These are phyloP conservation scores for Amanita polypyramis DNA, from an alignment of 768 basidiomycete species.

Conservation along the genomic window DNA sequence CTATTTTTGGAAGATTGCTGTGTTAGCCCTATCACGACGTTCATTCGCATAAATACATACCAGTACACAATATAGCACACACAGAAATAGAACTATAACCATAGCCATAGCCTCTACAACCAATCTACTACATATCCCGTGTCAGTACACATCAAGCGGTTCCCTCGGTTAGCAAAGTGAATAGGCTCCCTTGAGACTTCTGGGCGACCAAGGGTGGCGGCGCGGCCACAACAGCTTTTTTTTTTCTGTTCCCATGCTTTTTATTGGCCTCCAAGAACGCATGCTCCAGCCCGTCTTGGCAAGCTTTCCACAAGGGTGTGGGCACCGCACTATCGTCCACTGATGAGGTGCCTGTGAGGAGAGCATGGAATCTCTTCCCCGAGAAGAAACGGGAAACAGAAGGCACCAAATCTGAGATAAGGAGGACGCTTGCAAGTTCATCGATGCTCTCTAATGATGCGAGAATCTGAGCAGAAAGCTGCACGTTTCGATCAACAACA, in stretches of 20 bases:
- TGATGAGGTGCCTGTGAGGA: conserved; percentile 26
- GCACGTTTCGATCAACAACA: conserved; percentile 50
- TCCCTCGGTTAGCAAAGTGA: not conserved
- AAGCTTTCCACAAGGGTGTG: conserved; percentile 35
- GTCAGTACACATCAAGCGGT: not conserved
- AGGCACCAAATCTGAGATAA: conserved; percentile 40
- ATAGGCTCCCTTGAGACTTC: not conserved
- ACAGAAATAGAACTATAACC: not conserved
- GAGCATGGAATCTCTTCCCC: conserved; percentile 46
- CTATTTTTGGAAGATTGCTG: conserved; percentile 3
- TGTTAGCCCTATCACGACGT: not conserved
- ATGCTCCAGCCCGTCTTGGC: conserved; percentile 32
- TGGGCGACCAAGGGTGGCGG: not conserved
- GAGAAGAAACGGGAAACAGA: conserved; percentile 42
- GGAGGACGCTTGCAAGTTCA: conserved; percentile 49
- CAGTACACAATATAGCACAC: not conserved
- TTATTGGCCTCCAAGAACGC: conserved; percentile 36
- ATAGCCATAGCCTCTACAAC: not conserved
- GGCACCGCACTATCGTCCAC: conserved; percentile 16
- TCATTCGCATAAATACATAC: not conserved
- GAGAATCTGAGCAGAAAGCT: conserved; percentile 55
- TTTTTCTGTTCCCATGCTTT: conserved; percentile 31
- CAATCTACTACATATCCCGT: not conserved
- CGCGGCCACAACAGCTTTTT: conserved; percentile 8
- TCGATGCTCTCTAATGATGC: conserved; percentile 50